phyloP scores from a whole-genome alignment of 1,284 basidiomycete genomes.

The Singerocomus rubriflavus region DNA sequence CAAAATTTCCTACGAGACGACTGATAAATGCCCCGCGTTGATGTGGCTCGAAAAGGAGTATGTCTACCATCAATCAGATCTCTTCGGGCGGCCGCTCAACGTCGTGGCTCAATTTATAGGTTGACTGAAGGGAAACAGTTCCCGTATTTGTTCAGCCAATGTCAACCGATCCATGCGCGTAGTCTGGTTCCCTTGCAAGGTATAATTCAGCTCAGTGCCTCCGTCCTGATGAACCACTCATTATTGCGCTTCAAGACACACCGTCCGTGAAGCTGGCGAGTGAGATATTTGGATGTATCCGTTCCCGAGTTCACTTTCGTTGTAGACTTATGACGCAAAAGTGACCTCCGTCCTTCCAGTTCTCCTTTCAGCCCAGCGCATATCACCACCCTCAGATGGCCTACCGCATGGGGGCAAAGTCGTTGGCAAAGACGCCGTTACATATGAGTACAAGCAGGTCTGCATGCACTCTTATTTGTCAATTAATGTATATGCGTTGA shows the following conservation, averaged over 20 bases:
- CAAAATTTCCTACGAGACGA: conserved; percentile 75
- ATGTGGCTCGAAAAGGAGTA: conserved; percentile 91
- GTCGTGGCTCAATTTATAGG: conserved; percentile 35
- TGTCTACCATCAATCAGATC: conserved; percentile 19
- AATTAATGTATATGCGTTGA: background rate
- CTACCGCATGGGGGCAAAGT: conserved; percentile 66
- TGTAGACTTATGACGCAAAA: conserved; percentile 74
- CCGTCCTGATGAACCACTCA: background rate
- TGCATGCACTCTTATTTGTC: conserved; percentile 11
- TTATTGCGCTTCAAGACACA: conserved; percentile 43
- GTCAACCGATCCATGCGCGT: conserved; percentile 89
- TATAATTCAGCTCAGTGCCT: conserved; percentile 14
- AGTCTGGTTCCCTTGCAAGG: conserved; percentile 82
- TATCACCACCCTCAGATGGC: conserved; percentile 70
- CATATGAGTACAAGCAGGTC: conserved; percentile 71
- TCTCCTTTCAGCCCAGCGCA: conserved; percentile 78
- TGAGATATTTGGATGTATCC: background rate
- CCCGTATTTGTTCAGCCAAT: conserved; percentile 93
- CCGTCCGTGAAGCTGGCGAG: conserved; percentile 71
- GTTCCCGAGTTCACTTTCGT: conserved; percentile 3
- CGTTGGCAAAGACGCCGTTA: conserved; percentile 67
- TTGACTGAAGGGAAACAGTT: conserved; percentile 88
- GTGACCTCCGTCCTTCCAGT: conserved; percentile 79
- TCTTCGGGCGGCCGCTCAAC: background rate
- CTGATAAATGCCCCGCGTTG: conserved; percentile 77